Conservation (phyloP, 768 basidiomycete genomes). For the Omphalotus guepiniiformis region DNA sequence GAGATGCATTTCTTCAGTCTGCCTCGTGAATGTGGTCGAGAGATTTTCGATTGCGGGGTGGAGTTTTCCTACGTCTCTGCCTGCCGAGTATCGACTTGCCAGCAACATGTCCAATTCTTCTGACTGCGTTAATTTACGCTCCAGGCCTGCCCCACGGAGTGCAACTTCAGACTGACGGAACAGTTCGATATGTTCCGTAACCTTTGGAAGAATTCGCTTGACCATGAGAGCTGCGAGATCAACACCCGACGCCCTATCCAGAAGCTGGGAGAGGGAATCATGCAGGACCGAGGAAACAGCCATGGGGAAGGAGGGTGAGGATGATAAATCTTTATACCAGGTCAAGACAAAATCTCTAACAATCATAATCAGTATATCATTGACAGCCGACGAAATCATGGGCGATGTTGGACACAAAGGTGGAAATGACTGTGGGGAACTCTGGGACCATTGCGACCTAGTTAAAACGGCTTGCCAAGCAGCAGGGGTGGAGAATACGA, state of each 20-base stretch:
- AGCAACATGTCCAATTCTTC: constrained; percentile 86
- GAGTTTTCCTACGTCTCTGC: constrained; percentile 56
- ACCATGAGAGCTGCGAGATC: constrained; percentile 78
- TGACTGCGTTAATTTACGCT: constrained; percentile 80
- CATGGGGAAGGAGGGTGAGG: constrained; percentile 83
- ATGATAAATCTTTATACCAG: constrained; percentile 88
- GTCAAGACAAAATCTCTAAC: constrained; percentile 83
- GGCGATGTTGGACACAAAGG: constrained; percentile 63
- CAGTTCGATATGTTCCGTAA: constrained; percentile 86
- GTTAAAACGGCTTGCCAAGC: constrained; percentile 91
- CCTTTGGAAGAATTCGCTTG: constrained; percentile 79
- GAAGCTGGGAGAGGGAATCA: constrained; percentile 52
- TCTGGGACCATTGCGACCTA: constrained; percentile 87
- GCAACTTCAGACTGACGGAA: constrained; percentile 88
- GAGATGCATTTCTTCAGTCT: constrained; percentile 87
- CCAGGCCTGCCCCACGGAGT: constrained; percentile 75
- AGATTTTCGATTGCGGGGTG: constrained; percentile 88
- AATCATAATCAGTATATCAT: constrained; percentile 77
- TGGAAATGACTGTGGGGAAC: constrained; percentile 60
- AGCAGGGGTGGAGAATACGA: constrained; percentile 87
- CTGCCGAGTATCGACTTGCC: constrained; percentile 71
- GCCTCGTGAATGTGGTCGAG: constrained; percentile 83
- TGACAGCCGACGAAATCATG: constrained; percentile 64
- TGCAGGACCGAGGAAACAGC: constrained; percentile 78
- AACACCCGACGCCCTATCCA: constrained; percentile 50